These are phyloP conservation scores for Dorcoceras hygrometricum DNA, from an alignment of 257 asterid species.

Conservation along the genomic window DNA sequence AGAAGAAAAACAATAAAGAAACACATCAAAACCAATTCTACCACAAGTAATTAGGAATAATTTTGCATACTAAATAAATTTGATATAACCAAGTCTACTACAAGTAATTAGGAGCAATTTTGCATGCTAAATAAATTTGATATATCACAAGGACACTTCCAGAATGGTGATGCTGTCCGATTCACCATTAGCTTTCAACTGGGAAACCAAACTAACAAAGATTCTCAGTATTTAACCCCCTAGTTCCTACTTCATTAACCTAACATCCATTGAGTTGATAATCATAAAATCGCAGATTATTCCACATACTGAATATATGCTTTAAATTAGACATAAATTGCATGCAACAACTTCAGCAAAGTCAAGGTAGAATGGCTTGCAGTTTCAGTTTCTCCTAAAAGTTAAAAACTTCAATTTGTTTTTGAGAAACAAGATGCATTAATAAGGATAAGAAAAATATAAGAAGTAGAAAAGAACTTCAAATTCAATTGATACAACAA, in stretches of 20 bases:
- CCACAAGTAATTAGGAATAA: background rate
- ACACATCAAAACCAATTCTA: slow-evolving; percentile 23
- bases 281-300: background rate
- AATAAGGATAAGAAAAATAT: no score
- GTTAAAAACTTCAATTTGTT: no score
- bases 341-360: no score
- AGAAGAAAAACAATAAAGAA: slow-evolving; percentile 13
- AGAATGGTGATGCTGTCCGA: background rate
- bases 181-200: background rate
- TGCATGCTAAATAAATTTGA: background rate
- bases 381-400: background rate
- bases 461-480: no score
- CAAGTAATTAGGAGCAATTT: background rate
- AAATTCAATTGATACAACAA: background rate
- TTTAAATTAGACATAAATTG: no score
- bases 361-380: background rate
- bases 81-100: no score
- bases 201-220: background rate
- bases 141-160: no score
- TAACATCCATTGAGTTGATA: background rate
- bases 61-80: background rate
- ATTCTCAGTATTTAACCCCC: background rate
- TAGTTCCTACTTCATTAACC: background rate
- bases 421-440: no score
- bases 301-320: background rate